These are phyloP conservation scores for Gossypium aridum DNA, from an alignment of 441 rosid genomes.

Conservation along the genomic window DNA sequence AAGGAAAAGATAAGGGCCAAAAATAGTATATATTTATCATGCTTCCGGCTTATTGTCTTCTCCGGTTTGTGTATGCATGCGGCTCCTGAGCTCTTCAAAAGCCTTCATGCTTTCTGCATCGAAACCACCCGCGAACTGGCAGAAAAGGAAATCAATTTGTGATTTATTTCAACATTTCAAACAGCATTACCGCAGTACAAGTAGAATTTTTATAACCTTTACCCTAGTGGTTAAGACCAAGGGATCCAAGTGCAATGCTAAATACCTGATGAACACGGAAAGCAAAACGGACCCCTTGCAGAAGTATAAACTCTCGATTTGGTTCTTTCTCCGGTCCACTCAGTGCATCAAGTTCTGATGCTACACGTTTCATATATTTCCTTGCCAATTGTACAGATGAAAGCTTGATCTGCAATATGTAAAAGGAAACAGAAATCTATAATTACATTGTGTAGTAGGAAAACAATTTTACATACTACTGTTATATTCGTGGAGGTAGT, in stretches of 20 bases:
- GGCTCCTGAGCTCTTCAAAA: slow-evolving; percentile 80
- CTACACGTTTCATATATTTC: slow-evolving; percentile 93
- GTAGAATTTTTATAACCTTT: neutral
- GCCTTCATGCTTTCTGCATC: slow-evolving; percentile 98
- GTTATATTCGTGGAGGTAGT: neutral
- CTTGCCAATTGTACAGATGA: slow-evolving; percentile 90
- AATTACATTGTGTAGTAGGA: slow-evolving; percentile 1
- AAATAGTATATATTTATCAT: neutral
- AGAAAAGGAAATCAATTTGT: slow-evolving; percentile 9
- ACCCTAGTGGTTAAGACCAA: neutral
- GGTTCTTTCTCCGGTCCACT: slow-evolving; percentile 85
- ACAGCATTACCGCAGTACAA: neutral
- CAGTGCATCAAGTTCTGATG: slow-evolving; percentile 73
- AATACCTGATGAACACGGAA: slow-evolving; percentile 96
- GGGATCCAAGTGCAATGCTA: neutral
- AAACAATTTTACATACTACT: neutral
- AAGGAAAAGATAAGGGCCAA: neutral
- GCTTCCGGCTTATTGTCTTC: slow-evolving; percentile 43
- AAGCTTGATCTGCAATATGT: slow-evolving; percentile 75
- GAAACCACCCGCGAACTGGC: slow-evolving; percentile 95
- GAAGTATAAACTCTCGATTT: slow-evolving; percentile 80
- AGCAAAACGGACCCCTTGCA: slow-evolving; percentile 94
- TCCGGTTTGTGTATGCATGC: slow-evolving; percentile 43
- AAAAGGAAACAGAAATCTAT: neutral
- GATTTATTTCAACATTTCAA: neutral